A percentile compares a stretch with the other conserved stretches of the same genome.
These are phyloP conservation scores for Puccinia coronata DNA, from an alignment of 1,284 basidiomycete genomes.

Conservation along the genomic window DNA sequence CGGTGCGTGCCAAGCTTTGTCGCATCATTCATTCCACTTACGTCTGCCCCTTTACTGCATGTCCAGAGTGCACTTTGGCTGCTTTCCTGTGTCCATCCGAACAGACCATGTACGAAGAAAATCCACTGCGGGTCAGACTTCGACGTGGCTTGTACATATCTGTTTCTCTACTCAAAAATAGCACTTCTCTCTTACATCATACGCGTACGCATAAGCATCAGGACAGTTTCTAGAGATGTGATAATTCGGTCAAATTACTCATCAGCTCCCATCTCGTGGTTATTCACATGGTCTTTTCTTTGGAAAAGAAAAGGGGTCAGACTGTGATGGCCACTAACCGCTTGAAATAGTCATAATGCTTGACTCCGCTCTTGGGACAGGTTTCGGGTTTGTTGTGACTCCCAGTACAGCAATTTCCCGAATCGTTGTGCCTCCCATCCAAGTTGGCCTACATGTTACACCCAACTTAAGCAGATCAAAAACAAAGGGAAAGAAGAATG, in stretches of 20 bases:
- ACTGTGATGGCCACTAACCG: constrained; percentile 6
- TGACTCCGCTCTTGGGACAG: constrained; percentile 45
- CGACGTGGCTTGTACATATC: too few relatives aligned
- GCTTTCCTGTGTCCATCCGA: constrained; percentile 12
- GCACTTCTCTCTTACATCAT: constrained; percentile 50
- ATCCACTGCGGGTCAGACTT: too few relatives aligned
- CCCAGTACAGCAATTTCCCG: constrained; percentile 51
- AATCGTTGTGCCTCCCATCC: constrained; percentile 34
- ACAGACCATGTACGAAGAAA: not conserved
- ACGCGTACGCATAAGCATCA: constrained; percentile 51
- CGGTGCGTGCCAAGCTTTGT: too few relatives aligned
- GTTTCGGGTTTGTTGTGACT: constrained; percentile 38
- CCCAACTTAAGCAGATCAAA: not conserved
- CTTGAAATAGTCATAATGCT: constrained; percentile 48
- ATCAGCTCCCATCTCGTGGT: too few relatives aligned
- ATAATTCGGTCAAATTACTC: not conserved
- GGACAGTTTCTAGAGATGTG: constrained; percentile 48
- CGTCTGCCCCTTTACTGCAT: not conserved
- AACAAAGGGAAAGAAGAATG: not conserved
- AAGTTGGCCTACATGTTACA: constrained; percentile 37
- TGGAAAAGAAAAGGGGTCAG: not conserved
- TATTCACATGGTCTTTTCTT: too few relatives aligned
- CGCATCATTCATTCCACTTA: not conserved
- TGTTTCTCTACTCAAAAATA: too few relatives aligned
- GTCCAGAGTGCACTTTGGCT: constrained; percentile 41